Conservation (phyloP, 164 flowering plant species). For the Warburgia ugandensis region DNA sequence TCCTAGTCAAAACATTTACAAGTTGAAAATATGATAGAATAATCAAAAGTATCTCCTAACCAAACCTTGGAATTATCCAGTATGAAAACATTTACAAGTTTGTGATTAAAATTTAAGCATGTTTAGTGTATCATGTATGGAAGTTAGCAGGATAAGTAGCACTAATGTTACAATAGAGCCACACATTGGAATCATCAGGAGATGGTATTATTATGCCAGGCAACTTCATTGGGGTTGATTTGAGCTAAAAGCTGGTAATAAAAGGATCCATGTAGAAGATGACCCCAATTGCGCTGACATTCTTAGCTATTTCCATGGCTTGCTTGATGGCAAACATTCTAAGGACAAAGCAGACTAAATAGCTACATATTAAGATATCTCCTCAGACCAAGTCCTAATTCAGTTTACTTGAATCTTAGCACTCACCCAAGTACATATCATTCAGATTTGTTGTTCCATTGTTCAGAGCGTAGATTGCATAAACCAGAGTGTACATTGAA, state of each 20-base stretch:
- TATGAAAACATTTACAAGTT: too few species aligned
- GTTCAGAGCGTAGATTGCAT: conserved; percentile 68
- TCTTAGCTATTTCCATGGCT: conserved; percentile 68
- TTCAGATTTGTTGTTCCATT: conserved; percentile 38
- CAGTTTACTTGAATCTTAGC: conserved; percentile 72
- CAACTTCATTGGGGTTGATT: conserved; percentile 76
- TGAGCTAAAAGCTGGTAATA: conserved; percentile 85
- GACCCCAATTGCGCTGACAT: conserved; percentile 83
- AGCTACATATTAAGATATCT: conserved; percentile 88
- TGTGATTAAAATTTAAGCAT: too few species aligned
- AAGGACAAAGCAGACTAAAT: conserved; percentile 86
- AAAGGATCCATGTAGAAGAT: conserved; percentile 94
- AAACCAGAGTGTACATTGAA: conserved; percentile 52
- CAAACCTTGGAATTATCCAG: too few species aligned
- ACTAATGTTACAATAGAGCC: conserved; percentile 1
- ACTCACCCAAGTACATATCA: conserved; percentile 78
- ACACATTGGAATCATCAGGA: conserved; percentile 84
- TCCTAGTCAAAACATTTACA: too few species aligned
- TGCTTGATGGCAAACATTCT: conserved; percentile 81
- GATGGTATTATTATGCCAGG: conserved; percentile 87
- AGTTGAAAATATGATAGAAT: too few species aligned
- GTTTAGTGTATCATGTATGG: too few species aligned
- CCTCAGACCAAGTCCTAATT: conserved; percentile 53
- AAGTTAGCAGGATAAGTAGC: too few species aligned
- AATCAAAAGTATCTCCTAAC: too few species aligned